Conservation (phyloP, 2,329 filamentous ascomycete species). For the Aspergillus luchuensis region DNA sequence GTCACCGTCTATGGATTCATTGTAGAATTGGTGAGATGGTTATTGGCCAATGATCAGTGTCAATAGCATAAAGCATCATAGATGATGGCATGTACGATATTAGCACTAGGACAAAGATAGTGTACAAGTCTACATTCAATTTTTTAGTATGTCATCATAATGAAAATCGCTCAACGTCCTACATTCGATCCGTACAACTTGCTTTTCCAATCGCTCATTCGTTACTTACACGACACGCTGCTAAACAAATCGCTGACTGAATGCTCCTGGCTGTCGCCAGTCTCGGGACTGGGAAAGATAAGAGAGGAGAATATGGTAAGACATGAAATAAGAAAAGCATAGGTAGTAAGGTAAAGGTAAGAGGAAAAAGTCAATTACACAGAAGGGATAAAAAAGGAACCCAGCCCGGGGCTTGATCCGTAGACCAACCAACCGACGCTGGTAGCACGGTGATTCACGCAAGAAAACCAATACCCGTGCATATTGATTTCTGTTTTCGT, state of each 20-base stretch:
- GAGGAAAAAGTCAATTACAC: constrained; percentile 1
- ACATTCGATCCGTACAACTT: background rate
- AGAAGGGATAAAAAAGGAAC: background rate
- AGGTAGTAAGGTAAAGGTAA: background rate
- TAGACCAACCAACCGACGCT: background rate
- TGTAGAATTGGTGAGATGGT: no score
- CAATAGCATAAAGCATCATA: no score
- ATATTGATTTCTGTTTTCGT: constrained; percentile 5
- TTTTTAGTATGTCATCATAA: no score
- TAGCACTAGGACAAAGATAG: no score
- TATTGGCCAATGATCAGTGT: no score
- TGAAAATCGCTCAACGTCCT: background rate
- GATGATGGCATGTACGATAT: no score
- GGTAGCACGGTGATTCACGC: background rate
- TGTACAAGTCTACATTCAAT: no score
- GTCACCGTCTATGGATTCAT: no score
- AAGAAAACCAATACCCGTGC: constrained; percentile 5
- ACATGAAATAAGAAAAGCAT: constrained; percentile 5
- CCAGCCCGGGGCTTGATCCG: background rate
- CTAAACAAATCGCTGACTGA: constrained; percentile 5
- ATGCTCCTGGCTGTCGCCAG: background rate
- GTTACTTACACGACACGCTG: constrained; percentile 6
- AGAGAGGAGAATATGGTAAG: constrained; percentile 4
- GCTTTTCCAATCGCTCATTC: constrained; percentile 5
- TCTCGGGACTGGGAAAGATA: background rate